Percentiles rank a stretch among this genome's conserved stretches.
Evolutionary conservation across 306 rosid genomes (phyloP).

Genomic region (Argentina anserina): DNA sequence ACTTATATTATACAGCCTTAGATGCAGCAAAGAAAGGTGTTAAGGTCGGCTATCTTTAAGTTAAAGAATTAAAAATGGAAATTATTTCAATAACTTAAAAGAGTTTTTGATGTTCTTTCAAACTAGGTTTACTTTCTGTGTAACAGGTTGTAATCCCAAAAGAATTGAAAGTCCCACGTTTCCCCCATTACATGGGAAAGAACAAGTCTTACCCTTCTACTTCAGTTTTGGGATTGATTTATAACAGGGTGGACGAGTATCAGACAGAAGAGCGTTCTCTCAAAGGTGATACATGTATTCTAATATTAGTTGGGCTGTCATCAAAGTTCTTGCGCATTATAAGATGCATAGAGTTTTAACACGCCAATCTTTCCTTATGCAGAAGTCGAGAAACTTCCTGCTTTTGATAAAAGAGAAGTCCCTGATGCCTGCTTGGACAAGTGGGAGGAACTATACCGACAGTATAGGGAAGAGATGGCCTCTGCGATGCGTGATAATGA

Average conservation of each 20-base stretch:
- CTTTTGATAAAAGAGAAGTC: conserved; percentile 45
- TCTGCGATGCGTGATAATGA: conserved; percentile 11
- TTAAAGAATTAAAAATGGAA: neutral
- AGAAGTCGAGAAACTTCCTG: conserved; percentile 52
- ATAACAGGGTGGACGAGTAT: conserved; percentile 41
- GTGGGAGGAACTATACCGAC: conserved; percentile 32
- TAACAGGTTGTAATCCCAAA: conserved; percentile 51
- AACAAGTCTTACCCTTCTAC: conserved; percentile 41
- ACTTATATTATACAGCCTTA: conserved; percentile 63
- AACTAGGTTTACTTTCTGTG: neutral
- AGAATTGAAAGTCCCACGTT: conserved; percentile 31
- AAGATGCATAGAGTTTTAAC: neutral
- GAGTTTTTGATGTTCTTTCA: neutral
- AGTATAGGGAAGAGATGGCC: conserved; percentile 44
- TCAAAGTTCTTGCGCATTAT: neutral
- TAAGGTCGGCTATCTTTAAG: conserved; percentile 51
- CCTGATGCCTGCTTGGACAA: conserved; percentile 27
- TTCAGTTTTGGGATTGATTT: conserved; percentile 64
- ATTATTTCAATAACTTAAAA: neutral
- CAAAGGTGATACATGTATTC: neutral
- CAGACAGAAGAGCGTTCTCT: conserved; percentile 26
- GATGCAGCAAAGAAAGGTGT: conserved; percentile 75
- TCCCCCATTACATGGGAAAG: conserved; percentile 71
- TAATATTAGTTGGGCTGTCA: neutral
- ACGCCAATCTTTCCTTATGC: neutral